Evolutionary conservation across 768 basidiomycete genomes (phyloP), one percentile per base, ranked within the genome.

Genomic region (Amanita thiersii): DNA sequence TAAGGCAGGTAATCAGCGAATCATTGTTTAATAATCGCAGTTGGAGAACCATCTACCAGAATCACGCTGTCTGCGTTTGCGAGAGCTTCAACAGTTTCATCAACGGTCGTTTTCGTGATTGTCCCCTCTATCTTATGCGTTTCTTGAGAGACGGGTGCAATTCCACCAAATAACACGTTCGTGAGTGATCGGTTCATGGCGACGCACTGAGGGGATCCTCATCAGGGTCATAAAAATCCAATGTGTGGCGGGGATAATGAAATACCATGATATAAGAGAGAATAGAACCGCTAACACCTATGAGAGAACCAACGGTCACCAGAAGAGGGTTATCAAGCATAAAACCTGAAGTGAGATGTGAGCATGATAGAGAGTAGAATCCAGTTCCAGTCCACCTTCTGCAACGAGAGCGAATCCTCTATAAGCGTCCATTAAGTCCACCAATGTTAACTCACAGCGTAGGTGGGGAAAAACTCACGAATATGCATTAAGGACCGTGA

Each of bases 131-230:
- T 87, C 59, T 86, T 82, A 36, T 80, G 75, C 3, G 68, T 63
- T 46, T 81, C 78, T 3, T 62, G 60, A 5, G 76, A 66, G 8
- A 65, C 65, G 7, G 75, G 60, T 3, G 81, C 66, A 5, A 89
- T 84, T n/a, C 89, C 89, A 29, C 89, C 89, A 55, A 92, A 92
- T 6, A 92, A 68, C 12, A 91, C 89, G 49, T 91, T 92, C 12
- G 78, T 72, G 43, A 86, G 62, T 8, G 86, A 89, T 29, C 89
- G 74, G 62, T 92, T 92, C 89, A 92, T 92, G 11, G 89, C 88
- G 43, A 89, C 81, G 54, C 89, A 92, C 89, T 91, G 38, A 10
- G 28, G 45, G 39, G 15, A 11, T 31, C 20, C 28, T 5, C 17
- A 39, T 47, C 20, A 44, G 37, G 7, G 34, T 11, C 28, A 5